These are phyloP conservation scores for Triangularia verruculosa DNA, from an alignment of 2,329 filamentous ascomycete genomes.

Conservation along the genomic window DNA sequence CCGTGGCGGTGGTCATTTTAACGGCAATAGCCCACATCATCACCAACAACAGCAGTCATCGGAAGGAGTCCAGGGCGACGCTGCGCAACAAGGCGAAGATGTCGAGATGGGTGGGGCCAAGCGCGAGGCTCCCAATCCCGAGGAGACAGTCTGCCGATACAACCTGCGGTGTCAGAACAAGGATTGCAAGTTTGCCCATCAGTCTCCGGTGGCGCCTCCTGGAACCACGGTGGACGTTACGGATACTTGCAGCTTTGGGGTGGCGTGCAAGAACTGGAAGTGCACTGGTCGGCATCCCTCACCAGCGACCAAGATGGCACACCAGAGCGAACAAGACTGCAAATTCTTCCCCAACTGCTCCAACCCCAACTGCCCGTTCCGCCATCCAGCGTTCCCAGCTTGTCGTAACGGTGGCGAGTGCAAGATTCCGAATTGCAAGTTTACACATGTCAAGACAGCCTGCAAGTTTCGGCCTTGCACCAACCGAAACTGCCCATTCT, in stretches of 20 bases:
- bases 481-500: constrained; percentile 83
- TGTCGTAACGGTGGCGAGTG: constrained; percentile 93
- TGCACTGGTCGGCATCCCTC: constrained; percentile 91
- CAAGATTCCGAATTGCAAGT: constrained; percentile 77
- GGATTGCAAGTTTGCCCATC: constrained; percentile 90
- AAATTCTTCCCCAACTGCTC: constrained; percentile 90
- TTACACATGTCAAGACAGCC: constrained; percentile 77
- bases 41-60: constrained; percentile 32
- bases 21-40: constrained; percentile 33
- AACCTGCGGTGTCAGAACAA: constrained; percentile 85
- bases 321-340: constrained; percentile 83
- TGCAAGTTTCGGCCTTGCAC: constrained; percentile 92
- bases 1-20: constrained; percentile 45
- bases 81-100: constrained; percentile 51
- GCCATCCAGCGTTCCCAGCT: constrained; percentile 79
- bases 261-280: constrained; percentile 93
- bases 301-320: constrained; percentile 73
- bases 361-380: constrained; percentile 83
- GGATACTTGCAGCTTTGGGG: constrained; percentile 80
- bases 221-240: constrained; percentile 73
- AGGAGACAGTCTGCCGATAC: constrained; percentile 78
- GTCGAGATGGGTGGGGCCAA: constrained; percentile 58
- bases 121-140: constrained; percentile 55
- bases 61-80: constrained; percentile 36
- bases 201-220: constrained; percentile 83